Evolutionary conservation across 345 rosid species (phyloP).

Genomic region (Euclidium syriacum): DNA sequence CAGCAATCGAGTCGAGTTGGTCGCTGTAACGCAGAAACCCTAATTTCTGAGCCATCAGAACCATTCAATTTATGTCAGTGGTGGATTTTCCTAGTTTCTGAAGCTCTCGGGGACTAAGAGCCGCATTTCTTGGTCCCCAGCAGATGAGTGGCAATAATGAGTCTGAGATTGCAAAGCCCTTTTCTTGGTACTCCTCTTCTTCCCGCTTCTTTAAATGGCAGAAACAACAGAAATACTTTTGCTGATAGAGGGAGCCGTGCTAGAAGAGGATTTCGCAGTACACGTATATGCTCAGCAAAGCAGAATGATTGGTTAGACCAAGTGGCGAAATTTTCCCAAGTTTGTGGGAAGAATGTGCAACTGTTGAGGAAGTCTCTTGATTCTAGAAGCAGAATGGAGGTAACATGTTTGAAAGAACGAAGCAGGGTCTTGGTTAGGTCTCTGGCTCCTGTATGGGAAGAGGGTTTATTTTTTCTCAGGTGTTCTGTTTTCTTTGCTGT

Average conservation of each 20-base stretch:
- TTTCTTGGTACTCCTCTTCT: slow-evolving; percentile 51
- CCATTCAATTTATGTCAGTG: background rate
- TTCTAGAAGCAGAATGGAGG: slow-evolving; percentile 49
- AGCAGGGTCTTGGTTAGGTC: slow-evolving; percentile 62
- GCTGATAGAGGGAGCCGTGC: slow-evolving; percentile 25
- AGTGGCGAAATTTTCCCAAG: slow-evolving; percentile 54
- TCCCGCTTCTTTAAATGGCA: slow-evolving; percentile 21
- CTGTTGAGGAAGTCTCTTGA: slow-evolving; percentile 56
- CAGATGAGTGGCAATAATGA: slow-evolving; percentile 53
- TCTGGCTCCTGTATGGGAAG: slow-evolving; percentile 58
- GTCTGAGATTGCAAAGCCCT: slow-evolving; percentile 45
- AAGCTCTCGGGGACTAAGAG: slow-evolving; percentile 55
- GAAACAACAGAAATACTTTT: slow-evolving; percentile 18
- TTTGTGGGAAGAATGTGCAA: slow-evolving; percentile 64
- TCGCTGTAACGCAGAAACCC: background rate
- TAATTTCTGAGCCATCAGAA: background rate
- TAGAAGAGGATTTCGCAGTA: slow-evolving; percentile 36
- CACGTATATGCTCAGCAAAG: slow-evolving; percentile 48
- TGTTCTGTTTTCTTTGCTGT: slow-evolving; percentile 68
- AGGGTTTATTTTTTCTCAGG: slow-evolving; percentile 75
- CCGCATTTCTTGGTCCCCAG: slow-evolving; percentile 55
- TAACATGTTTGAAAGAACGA: slow-evolving; percentile 52
- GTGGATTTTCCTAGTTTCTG: slow-evolving; percentile 8
- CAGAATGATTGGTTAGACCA: slow-evolving; percentile 60
- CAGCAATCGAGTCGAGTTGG: background rate